These are phyloP conservation scores for Theileria sp. DNA, from an alignment of 169 alveolate genomes.

Conservation along the genomic window DNA sequence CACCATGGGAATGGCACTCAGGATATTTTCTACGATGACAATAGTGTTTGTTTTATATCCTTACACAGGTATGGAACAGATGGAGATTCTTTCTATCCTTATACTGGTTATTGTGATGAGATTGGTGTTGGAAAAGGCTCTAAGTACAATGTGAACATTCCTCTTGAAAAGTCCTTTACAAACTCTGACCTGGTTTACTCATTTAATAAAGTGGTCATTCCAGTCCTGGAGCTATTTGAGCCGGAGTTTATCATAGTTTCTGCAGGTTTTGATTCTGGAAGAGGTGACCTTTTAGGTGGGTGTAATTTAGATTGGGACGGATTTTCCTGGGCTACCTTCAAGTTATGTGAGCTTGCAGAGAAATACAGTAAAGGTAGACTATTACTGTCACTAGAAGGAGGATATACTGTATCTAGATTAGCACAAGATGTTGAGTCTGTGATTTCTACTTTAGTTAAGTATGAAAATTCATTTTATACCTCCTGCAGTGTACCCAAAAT, in stretches of 20 bases:
- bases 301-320: constrained; percentile 80
- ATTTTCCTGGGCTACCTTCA: constrained; percentile 86
- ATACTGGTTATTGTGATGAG: constrained; percentile 79
- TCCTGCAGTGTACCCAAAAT: neutral
- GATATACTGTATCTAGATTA: constrained; percentile 75
- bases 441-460: constrained; percentile 48
- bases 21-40: constrained; percentile 78
- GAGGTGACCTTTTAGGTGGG: constrained; percentile 79
- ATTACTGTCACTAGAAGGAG: constrained; percentile 91
- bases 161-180: constrained; percentile 65
- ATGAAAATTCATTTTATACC: constrained; percentile 24
- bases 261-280: constrained; percentile 93
- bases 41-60: constrained; percentile 67
- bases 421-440: constrained; percentile 64
- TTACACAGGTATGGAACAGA: constrained; percentile 69
- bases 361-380: constrained; percentile 85
- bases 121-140: constrained; percentile 60
- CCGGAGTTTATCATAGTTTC: constrained; percentile 93
- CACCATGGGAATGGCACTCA: constrained; percentile 96
- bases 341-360: constrained; percentile 86
- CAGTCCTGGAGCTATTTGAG: constrained; percentile 84
- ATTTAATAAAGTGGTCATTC: constrained; percentile 73
- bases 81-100: constrained; percentile 83
- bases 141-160: constrained; percentile 66
- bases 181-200: constrained; percentile 70